phyloP scores from a whole-genome alignment of 1,284 basidiomycete genomes.

The Cryptococcus maquisensis region DNA sequence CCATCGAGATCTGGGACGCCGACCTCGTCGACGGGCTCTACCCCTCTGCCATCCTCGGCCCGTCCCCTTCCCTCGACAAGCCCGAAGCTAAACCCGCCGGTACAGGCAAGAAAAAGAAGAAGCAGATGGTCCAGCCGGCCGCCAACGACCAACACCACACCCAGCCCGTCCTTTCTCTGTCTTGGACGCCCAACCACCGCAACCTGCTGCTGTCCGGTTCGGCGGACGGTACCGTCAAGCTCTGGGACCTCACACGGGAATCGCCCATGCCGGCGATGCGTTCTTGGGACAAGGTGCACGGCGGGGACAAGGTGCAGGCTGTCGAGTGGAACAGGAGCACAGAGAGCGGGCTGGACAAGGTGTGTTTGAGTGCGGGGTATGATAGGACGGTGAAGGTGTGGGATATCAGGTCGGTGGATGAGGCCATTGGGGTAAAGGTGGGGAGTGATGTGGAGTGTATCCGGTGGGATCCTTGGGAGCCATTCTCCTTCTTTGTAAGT shows the following conservation, averaged over 20 bases:
- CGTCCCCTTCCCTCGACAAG: conserved; percentile 61
- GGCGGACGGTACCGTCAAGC: conserved; percentile 91
- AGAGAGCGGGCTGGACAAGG: conserved; percentile 57
- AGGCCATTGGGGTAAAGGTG: conserved; percentile 70
- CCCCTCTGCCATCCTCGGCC: conserved; percentile 85
- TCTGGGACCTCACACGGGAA: conserved; percentile 88
- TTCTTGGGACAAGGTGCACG: conserved; percentile 76
- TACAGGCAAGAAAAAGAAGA: conserved; percentile 91
- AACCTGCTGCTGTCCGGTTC: conserved; percentile 88
- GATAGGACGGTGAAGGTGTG: conserved; percentile 91
- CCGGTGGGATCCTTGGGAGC: conserved; percentile 93
- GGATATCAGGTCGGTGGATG: conserved; percentile 77
- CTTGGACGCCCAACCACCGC: conserved; percentile 86
- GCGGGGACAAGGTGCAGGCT: conserved; percentile 88
- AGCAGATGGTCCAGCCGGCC: conserved; percentile 70
- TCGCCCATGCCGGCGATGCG: conserved; percentile 62
- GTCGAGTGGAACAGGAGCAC: conserved; percentile 91
- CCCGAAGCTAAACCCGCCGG: conserved; percentile 72
- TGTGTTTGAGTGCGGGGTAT: conserved; percentile 86
- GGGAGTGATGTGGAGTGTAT: conserved; percentile 90
- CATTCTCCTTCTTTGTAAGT: conserved; percentile 78
- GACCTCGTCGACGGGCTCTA: conserved; percentile 93
- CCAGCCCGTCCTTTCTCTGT: conserved; percentile 84
- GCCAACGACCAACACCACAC: conserved; percentile 75
- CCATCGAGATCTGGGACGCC: conserved; percentile 98